These are phyloP conservation scores for Neofusicoccum laricinum DNA, from an alignment of 2,329 filamentous ascomycete species.

Conservation along the genomic window DNA sequence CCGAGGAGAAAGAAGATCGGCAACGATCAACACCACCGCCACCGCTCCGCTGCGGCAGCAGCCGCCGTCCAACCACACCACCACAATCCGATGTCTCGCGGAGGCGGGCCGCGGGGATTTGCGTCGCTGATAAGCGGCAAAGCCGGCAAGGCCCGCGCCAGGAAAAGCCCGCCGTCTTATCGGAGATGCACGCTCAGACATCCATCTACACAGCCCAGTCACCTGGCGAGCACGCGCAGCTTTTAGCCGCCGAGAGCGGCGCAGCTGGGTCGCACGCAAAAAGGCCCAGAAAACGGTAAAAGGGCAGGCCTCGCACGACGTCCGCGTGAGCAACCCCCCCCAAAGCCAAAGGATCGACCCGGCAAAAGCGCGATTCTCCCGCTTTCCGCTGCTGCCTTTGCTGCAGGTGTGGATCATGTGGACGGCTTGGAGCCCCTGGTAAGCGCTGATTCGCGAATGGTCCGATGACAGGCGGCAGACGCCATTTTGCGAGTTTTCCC, in stretches of 20 bases:
- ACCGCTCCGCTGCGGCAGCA: no score
- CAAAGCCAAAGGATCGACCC: neutral
- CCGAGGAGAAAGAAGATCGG: neutral
- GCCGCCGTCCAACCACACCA: neutral
- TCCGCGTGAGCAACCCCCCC: neutral
- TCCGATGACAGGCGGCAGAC: neutral
- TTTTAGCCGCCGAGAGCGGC: no score
- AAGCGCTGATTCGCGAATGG: neutral
- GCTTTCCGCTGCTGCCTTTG: neutral
- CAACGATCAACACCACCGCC: neutral
- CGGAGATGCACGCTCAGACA: neutral
- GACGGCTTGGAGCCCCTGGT: no score
- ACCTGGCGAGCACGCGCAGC: no score
- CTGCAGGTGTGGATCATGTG: neutral
- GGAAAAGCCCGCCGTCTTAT: neutral
- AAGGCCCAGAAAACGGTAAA: no score
- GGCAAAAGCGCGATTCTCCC: neutral
- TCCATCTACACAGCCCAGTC: no score
- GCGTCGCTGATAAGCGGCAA: neutral
- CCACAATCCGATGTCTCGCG: neutral
- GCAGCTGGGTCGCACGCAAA: no score
- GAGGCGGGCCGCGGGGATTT: neutral
- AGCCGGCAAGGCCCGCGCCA: neutral
- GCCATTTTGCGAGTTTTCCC: neutral
- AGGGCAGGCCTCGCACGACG: neutral